A percentile compares a stretch with the other conserved stretches of the same genome.
These are phyloP conservation scores for Fraxinus cuspidata DNA, from an alignment of 257 asterid genomes.

Conservation along the genomic window DNA sequence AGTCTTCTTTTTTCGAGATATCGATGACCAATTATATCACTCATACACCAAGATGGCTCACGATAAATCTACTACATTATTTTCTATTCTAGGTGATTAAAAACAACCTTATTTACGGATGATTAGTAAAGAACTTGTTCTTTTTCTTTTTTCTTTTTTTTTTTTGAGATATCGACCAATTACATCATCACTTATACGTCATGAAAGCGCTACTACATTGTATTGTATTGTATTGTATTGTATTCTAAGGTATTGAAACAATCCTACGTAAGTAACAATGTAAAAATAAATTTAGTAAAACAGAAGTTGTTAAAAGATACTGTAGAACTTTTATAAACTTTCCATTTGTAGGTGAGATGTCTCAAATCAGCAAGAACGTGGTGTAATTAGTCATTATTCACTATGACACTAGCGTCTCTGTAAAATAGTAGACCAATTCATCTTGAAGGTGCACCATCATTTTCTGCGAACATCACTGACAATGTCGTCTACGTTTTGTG, in stretches of 20 bases:
- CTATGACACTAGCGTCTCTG: slow-evolving; percentile 16
- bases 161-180: no score
- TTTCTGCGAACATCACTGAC: slow-evolving; percentile 42
- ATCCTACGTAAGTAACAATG: background rate
- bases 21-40: background rate
- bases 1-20: background rate
- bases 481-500: background rate
- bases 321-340: slow-evolving; percentile 26
- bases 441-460: slow-evolving; percentile 42
- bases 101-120: no score
- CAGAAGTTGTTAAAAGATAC: background rate
- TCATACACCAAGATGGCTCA: background rate
- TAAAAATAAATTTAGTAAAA: background rate
- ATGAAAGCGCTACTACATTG: background rate
- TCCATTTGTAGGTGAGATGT: slow-evolving; percentile 43
- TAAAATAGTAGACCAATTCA: slow-evolving; percentile 27
- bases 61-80: no score
- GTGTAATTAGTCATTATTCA: slow-evolving; percentile 30
- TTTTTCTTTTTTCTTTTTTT: no score
- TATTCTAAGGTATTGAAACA: background rate
- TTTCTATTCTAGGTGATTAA: no score
- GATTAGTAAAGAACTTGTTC: background rate
- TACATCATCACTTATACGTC: background rate
- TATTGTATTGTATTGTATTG: background rate
- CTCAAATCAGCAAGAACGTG: slow-evolving; percentile 40